Base-by-base conservation (phyloP, 2,329 filamentous ascomycete species). In the Fusarium euwallaceae region DNA sequence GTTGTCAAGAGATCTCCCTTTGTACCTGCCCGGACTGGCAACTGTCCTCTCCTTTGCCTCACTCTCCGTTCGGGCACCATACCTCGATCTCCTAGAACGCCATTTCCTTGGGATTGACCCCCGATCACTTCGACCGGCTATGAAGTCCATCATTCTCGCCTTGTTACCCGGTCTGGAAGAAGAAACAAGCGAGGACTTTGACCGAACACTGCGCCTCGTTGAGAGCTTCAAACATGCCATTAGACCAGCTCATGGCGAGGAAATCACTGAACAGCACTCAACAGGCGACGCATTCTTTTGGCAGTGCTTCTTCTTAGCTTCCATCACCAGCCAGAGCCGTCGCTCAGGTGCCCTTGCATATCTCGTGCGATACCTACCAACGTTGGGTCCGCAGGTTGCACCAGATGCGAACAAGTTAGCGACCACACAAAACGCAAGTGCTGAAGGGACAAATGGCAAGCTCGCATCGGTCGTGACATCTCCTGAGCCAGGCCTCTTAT, bases 171-270 rank as follows among this genome's bases (percentile, higher is more conserved):
- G 95, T 0, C 84, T 99, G 4, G 97, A 99, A 82, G 97, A 99
- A 76, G 97, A 98, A 82, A 97, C 95, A 10, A 97, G 95, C 75
- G 97, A 99, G 81, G 97, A 99, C 81, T 99, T 98, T 82, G 96
- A 98, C 72, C 90, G 94, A 64, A 97, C 95, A 2, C 82, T 98
- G 66, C 90, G 89, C 67, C 90, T 98, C 11, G 82, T 98, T 56
- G 93, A 97, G 77, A 91, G 89, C 66, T 91, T 98, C 81, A 95
- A 95, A 79, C 84, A 88, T 68, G 88, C 90, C 58, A 89, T 95
- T 77, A 87, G 92, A 67, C 85, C 91, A 32, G 77, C 83, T 10
- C 83, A 84, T 29, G 87, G 88, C 70, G 84, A 88, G 73, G 85
- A 83, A 64, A 87, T 87, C 73, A 90, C 84, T 36, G 83, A 81